These are phyloP conservation scores for Pterocarpus macrocarpus DNA, from an alignment of 306 rosid genomes.

Conservation along the genomic window DNA sequence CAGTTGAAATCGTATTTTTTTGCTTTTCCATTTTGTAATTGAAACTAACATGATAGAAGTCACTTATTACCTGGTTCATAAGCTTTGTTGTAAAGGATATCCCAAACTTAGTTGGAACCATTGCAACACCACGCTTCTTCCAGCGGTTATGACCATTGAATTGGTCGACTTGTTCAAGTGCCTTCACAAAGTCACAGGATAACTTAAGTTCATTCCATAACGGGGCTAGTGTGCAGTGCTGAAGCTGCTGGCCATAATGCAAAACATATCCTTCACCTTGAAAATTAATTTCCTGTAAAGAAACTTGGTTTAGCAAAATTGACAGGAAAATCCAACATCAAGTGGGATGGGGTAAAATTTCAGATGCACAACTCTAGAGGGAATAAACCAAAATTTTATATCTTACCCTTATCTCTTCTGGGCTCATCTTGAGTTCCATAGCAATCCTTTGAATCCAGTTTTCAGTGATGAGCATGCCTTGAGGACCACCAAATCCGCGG, in stretches of 20 bases:
- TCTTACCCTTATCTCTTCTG: slow-evolving; percentile 85
- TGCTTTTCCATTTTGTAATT: not conserved
- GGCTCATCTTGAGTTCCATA: slow-evolving; percentile 78
- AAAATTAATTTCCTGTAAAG: slow-evolving; percentile 82
- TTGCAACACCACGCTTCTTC: slow-evolving; percentile 92
- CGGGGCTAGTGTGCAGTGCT: slow-evolving; percentile 75
- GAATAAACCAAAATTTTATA: slow-evolving; percentile 23
- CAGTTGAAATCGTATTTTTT: slow-evolving; percentile 16
- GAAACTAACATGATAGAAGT: slow-evolving; percentile 11
- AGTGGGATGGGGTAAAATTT: slow-evolving; percentile 34
- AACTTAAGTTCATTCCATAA: slow-evolving; percentile 81
- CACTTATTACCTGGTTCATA: slow-evolving; percentile 86
- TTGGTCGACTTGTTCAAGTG: slow-evolving; percentile 69
- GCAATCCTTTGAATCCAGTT: slow-evolving; percentile 95
- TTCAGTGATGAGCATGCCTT: slow-evolving; percentile 95
- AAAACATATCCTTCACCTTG: slow-evolving; percentile 85
- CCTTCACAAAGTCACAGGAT: slow-evolving; percentile 76
- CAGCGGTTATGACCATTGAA: slow-evolving; percentile 81
- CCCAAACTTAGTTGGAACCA: slow-evolving; percentile 95
- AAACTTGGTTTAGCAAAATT: slow-evolving; percentile 41
- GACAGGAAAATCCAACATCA: slow-evolving; percentile 32
- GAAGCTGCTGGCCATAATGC: slow-evolving; percentile 84
- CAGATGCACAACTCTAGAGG: slow-evolving; percentile 28
- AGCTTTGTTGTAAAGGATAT: slow-evolving; percentile 85
- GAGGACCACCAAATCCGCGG: slow-evolving; percentile 99